Conservation (phyloP, 305 asterid genomes). For the Solanum hybrid region DNA sequence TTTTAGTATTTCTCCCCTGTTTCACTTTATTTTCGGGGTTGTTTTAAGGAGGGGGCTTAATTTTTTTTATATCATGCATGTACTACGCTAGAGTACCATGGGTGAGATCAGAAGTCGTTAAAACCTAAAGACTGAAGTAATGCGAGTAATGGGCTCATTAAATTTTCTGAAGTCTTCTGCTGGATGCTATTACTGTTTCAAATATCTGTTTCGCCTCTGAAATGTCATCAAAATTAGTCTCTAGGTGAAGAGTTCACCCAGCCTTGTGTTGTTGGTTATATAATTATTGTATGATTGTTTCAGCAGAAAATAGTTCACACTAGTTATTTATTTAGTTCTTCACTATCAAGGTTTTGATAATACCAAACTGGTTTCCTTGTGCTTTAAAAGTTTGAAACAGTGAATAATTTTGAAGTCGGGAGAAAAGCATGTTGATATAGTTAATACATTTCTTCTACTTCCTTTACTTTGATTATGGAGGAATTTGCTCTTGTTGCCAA, state of each 20-base stretch:
- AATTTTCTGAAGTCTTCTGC: background rate
- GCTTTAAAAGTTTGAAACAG: background rate
- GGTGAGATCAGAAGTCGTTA: background rate
- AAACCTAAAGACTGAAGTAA: background rate
- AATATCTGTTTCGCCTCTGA: background rate
- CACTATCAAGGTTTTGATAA: background rate
- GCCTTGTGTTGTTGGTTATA: background rate
- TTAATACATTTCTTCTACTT: background rate
- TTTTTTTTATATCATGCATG: background rate
- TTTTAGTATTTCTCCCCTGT: background rate
- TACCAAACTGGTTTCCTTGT: background rate
- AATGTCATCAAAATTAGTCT: background rate
- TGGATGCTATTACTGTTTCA: background rate
- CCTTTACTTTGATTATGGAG: background rate
- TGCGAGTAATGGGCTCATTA: background rate
- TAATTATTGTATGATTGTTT: background rate
- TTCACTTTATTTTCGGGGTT: background rate
- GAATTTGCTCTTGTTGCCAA: background rate
- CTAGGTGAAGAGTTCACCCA: background rate
- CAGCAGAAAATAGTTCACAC: background rate
- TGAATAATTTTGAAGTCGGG: background rate
- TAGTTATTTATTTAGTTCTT: background rate
- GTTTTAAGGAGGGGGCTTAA: background rate
- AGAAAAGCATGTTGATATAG: background rate
- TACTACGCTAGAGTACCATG: background rate